A percentile compares a stretch with the other conserved stretches of the same genome.
phyloP scores from a whole-genome alignment of 2,329 filamentous ascomycete genomes.

The Zalaria obscura region DNA sequence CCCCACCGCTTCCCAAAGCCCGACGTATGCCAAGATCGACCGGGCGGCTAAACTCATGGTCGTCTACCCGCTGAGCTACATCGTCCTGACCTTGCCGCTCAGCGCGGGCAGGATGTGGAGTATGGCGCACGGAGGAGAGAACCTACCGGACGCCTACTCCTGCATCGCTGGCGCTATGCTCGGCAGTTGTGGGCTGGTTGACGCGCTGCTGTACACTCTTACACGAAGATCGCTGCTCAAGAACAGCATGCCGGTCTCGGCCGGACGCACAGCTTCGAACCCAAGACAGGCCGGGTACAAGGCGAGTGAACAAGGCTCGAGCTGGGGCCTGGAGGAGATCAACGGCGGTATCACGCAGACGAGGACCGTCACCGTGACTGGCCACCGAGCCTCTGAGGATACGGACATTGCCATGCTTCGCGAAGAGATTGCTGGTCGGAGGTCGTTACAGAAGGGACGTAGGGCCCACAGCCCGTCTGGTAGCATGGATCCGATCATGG shows the following conservation, averaged over 20 bases:
- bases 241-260: slow-evolving; percentile 14
- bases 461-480: slow-evolving; percentile 3
- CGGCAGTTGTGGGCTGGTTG: slow-evolving; percentile 44
- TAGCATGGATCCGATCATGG: slow-evolving; percentile 9
- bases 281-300: slow-evolving; percentile 2
- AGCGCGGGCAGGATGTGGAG: slow-evolving; percentile 49
- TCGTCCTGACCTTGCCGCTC: slow-evolving; percentile 53
- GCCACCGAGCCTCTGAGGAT: neutral
- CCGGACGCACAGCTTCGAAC: neutral
- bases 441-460: neutral
- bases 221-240: slow-evolving; percentile 42
- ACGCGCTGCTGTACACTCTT: slow-evolving; percentile 43
- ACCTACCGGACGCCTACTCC: slow-evolving; percentile 25
- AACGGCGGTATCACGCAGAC: slow-evolving; percentile 15
- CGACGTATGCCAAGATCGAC: slow-evolving; percentile 12
- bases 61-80: slow-evolving; percentile 54
- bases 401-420: neutral
- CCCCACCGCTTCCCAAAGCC: slow-evolving; percentile 2
- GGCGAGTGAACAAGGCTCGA: slow-evolving; percentile 1
- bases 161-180: slow-evolving; percentile 41
- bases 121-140: slow-evolving; percentile 36
- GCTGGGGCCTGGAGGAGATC: slow-evolving; percentile 7
- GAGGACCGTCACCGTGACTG: slow-evolving; percentile 11
- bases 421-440: neutral
- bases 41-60: slow-evolving; percentile 44